phyloP scores from a whole-genome alignment of 176 grass and related monocot species.

The Secale cereale region DNA sequence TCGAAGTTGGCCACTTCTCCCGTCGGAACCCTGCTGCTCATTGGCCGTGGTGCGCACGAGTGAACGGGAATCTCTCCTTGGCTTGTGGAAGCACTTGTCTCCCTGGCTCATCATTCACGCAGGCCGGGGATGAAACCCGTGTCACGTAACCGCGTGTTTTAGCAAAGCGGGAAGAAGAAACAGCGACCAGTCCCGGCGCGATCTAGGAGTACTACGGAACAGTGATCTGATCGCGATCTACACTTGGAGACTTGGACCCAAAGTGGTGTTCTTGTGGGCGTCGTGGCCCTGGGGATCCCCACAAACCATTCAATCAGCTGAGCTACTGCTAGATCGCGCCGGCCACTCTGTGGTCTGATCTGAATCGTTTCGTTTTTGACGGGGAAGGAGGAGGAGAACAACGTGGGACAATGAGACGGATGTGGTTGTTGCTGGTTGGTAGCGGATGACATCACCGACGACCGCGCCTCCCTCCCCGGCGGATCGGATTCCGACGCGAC shows the following conservation, averaged over 20 bases:
- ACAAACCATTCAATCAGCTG: not conserved
- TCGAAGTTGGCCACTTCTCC: not conserved
- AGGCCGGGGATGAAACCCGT: not conserved
- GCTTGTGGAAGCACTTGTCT: too few species aligned
- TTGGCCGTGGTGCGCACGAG: not conserved
- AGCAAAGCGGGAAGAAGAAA: not conserved
- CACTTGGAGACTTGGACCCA: not conserved
- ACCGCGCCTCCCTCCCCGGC: too few species aligned
- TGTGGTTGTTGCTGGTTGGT: slow-evolving; percentile 68
- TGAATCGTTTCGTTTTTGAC: not conserved
- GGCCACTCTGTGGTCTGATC: not conserved
- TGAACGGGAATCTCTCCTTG: not conserved
- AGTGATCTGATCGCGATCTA: not conserved
- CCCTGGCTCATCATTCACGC: not conserved
- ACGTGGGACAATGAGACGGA: not conserved
- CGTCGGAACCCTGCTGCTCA: not conserved
- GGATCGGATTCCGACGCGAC: not conserved
- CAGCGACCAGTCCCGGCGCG: not conserved
- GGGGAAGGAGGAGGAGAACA: not conserved
- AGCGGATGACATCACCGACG: slow-evolving; percentile 55
- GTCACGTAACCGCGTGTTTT: not conserved
- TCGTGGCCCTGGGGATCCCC: slow-evolving; percentile 20
- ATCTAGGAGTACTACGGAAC: not conserved
- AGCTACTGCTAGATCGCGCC: too few species aligned
- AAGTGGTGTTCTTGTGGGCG: not conserved